Percentiles rank a stretch among this genome's conserved stretches.
These are phyloP conservation scores for Saprolegnia diclina DNA, from an alignment of 352 stramenopile genomes.

Conservation along the genomic window DNA sequence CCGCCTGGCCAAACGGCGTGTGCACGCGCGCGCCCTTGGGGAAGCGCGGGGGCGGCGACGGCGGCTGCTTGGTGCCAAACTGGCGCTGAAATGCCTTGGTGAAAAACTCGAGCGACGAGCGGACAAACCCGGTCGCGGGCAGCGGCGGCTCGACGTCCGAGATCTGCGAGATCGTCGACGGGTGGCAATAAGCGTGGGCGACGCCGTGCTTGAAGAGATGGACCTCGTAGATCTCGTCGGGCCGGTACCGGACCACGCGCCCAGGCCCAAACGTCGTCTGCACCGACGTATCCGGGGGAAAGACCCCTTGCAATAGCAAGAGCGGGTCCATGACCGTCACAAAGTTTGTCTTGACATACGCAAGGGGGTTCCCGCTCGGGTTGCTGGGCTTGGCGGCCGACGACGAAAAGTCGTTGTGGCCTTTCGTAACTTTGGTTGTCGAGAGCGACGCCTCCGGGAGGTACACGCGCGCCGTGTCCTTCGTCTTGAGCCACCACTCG, in stretches of 20 bases:
- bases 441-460: constrained; percentile 12
- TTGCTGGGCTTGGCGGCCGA: background rate
- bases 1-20: constrained; percentile 63
- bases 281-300: constrained; percentile 47
- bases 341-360: constrained; percentile 17
- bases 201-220: constrained; percentile 31
- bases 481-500: constrained; percentile 41
- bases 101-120: constrained; percentile 22
- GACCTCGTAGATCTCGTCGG: constrained; percentile 65
- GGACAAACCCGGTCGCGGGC: constrained; percentile 6
- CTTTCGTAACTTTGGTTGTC: background rate
- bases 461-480: constrained; percentile 33
- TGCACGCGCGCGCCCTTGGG: constrained; percentile 43
- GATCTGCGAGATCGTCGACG: background rate
- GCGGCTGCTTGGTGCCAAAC: constrained; percentile 21
- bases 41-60: constrained; percentile 29
- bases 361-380: background rate
- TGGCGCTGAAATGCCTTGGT: constrained; percentile 9
- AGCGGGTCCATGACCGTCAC: constrained; percentile 23
- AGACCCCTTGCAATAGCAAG: constrained; percentile 30
- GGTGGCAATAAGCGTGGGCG: constrained; percentile 15
- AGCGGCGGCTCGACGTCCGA: constrained; percentile 1
- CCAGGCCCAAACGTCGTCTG: constrained; percentile 72
- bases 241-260: constrained; percentile 59
- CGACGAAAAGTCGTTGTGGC: constrained; percentile 18